A percentile compares a stretch with the other conserved stretches of the same genome.
Conservation (phyloP, 2,329 filamentous ascomycete genomes). For the Sporothrix schenckii region DNA sequence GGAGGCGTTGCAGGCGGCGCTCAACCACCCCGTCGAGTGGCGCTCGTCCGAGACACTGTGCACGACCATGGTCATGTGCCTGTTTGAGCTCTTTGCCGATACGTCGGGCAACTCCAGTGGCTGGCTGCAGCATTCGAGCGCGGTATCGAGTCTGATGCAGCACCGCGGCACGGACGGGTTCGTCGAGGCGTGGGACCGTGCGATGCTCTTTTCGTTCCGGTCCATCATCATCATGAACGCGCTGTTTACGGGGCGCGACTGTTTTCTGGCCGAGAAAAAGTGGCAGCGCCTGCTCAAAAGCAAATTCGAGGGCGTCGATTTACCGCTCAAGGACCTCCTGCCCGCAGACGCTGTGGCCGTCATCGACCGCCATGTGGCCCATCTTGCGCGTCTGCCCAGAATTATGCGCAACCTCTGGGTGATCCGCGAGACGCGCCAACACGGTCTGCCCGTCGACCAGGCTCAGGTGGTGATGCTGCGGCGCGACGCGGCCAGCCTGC, state of each 20-base stretch:
- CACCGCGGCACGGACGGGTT: constrained; percentile 46
- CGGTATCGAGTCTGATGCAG: constrained; percentile 46
- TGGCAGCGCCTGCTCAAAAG: constrained; percentile 44
- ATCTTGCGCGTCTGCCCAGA: constrained; percentile 44
- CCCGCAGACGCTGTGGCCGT: constrained; percentile 36
- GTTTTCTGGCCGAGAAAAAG: constrained; percentile 45
- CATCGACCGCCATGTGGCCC: constrained; percentile 44
- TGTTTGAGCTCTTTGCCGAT: constrained; percentile 51
- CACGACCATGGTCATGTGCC: constrained; percentile 47
- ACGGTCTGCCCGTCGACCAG: constrained; percentile 40
- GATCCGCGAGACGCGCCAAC: constrained; percentile 41
- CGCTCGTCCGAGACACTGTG: constrained; percentile 48
- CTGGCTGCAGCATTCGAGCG: constrained; percentile 48
- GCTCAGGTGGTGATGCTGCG: constrained; percentile 41
- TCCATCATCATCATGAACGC: constrained; percentile 47
- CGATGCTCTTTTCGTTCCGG: constrained; percentile 47
- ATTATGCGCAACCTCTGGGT: constrained; percentile 43
- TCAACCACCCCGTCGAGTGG: constrained; percentile 47
- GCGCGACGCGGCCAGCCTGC: constrained; percentile 40
- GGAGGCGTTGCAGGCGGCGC: constrained; percentile 43
- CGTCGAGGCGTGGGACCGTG: constrained; percentile 44
- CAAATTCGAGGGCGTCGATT: constrained; percentile 27
- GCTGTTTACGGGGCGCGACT: constrained; percentile 45
- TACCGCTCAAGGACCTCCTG: not conserved
- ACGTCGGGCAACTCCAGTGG: constrained; percentile 43